Percentiles rank a stretch among this genome's conserved stretches.
phyloP scores from a whole-genome alignment of 305 asterid species.

The Solanum chacoense region DNA sequence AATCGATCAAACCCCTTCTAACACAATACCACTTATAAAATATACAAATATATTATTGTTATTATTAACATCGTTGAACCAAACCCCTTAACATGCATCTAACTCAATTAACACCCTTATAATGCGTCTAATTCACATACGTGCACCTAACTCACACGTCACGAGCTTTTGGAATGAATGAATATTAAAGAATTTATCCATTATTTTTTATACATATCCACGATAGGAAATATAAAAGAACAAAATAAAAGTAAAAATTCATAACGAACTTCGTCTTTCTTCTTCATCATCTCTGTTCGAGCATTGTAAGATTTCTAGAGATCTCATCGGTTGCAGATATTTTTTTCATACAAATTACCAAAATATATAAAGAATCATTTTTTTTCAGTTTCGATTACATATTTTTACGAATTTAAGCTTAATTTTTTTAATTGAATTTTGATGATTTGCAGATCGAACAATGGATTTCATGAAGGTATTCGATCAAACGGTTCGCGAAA shows the following conservation, averaged over 20 bases:
- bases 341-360: not conserved
- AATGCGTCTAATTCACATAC: not conserved
- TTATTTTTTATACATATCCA: not conserved
- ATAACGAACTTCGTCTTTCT: not conserved
- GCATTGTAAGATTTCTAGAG: not conserved
- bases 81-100: not conserved
- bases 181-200: not conserved
- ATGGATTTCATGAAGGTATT: conserved; percentile 95
- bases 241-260: not conserved
- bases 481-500: conserved; percentile 91
- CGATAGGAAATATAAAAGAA: not conserved
- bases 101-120: not conserved
- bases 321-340: not conserved
- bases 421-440: not conserved
- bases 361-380: not conserved
- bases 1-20: rapidly evolving
- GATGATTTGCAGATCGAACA: conserved; percentile 25
- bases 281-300: not conserved
- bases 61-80: rapidly evolving
- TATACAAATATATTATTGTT: not conserved
- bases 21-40: no score
- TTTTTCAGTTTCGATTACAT: not conserved
- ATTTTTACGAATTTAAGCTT: not conserved
- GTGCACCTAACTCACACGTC: not conserved
- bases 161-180: not conserved